A percentile compares a stretch with the other conserved stretches of the same genome.
phyloP scores from a whole-genome alignment of 2,329 filamentous ascomycete genomes.

The Rachicladosporium sp. region DNA sequence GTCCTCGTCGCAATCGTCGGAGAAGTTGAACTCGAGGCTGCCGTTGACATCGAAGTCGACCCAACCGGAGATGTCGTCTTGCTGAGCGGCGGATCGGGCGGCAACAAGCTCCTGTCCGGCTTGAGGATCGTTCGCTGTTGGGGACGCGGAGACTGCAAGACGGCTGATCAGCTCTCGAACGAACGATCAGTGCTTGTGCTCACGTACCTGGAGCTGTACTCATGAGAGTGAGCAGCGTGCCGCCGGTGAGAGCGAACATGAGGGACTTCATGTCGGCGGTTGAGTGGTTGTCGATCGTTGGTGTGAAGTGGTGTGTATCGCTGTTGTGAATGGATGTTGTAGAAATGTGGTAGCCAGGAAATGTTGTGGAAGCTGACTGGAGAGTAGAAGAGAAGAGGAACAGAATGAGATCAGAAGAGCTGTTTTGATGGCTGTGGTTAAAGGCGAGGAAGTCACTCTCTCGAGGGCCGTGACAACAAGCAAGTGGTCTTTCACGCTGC shows the following conservation, averaged over 20 bases:
- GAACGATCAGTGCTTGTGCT: too few species aligned
- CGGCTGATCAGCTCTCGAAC: too few species aligned
- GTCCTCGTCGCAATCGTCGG: slow-evolving; percentile 1
- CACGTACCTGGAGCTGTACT: background rate
- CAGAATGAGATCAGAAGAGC: background rate
- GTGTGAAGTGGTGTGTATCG: slow-evolving; percentile 4
- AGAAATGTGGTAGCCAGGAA: background rate
- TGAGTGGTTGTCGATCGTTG: background rate
- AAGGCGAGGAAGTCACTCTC: slow-evolving; percentile 1
- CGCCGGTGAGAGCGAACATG: background rate
- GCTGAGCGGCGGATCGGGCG: background rate
- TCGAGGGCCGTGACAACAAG: background rate
- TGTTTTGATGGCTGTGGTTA: slow-evolving; percentile 1
- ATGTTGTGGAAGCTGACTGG: background rate
- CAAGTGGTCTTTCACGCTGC: background rate
- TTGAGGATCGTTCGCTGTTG: background rate
- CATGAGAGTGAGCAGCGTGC: background rate
- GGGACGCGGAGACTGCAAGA: background rate
- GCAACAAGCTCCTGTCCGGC: background rate
- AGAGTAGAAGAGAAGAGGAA: slow-evolving; percentile 1
- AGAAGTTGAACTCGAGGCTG: background rate
- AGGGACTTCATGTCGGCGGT: slow-evolving; percentile 3
- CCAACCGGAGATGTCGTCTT: background rate
- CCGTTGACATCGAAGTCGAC: background rate
- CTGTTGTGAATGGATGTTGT: slow-evolving; percentile 1